Base-by-base conservation (phyloP, 108 stramenopile species). In the Asterionellopsis glacialis region DNA sequence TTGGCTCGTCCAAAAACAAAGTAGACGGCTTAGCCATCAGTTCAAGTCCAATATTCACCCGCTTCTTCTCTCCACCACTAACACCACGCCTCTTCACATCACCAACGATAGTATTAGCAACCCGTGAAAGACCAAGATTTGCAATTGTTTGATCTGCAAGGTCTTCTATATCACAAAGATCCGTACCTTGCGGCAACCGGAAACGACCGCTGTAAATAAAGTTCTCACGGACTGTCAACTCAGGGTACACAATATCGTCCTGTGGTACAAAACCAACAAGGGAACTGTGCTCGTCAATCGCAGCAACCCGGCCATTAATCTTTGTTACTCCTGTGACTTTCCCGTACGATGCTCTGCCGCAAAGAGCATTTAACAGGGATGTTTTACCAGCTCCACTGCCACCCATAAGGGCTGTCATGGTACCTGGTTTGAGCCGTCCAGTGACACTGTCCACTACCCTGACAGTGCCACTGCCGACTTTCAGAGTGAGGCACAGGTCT, bases 21-120 rank as follows among this genome's bases (percentile, higher is more conserved):
- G 59, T 58, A n/a, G 54, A 57, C 15, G 87, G 87, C 38, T 47
- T 48, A 15, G 68, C 61, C 76, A 88, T 77, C 5, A 88, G 69
- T 56, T 88, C 83, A 22, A 84, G 22, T 9, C 80, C 87, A 58
- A 88, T 82, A 57, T 79, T 84, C 48, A 82, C 78, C 16, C 82
- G 63, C 56, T 88, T 88, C 51, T 70, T 73, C 41, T 84, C 82
- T 26, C 72, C 85, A 57, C 74, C 85, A 41, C 59, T 69, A 14
- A 88, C 63, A 51, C 89, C 88, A 10, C 85, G 45, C 21, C 41
- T 39, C 22, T 50, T 64, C 15, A 70, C 74, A 55, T 84, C 90
- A 40, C 90, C 88, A 51, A 93, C 88, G 12, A 82, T 65, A 22
- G 69, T 70, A 54, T 88, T 67, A 11, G 64, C 66, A 11, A 90